phyloP scores from a whole-genome alignment of 2,329 filamentous ascomycete species.

The Ceratocystiopsis brevicomis region DNA sequence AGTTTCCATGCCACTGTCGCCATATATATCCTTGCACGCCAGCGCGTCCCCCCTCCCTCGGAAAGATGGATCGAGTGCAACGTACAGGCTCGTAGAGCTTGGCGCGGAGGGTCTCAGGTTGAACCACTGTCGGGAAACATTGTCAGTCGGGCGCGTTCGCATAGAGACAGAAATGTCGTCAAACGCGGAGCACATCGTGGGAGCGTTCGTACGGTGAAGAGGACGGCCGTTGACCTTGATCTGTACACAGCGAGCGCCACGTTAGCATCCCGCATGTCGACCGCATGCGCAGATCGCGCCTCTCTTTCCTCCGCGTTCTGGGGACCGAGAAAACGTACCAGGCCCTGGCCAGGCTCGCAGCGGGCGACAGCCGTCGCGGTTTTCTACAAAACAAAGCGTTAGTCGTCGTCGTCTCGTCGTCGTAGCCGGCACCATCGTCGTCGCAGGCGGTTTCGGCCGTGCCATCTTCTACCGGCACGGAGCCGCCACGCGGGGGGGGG shows the following conservation, averaged over 20 bases:
- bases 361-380: conserved; percentile 78
- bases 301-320: neutral
- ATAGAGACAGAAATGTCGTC: neutral
- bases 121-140: conserved; percentile 7
- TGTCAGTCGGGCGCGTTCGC: neutral
- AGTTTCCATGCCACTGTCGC: neutral
- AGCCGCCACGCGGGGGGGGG: neutral
- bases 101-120: conserved; percentile 10
- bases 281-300: too few species aligned
- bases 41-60: too few species aligned
- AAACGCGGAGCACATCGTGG: neutral
- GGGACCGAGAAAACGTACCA: conserved; percentile 23
- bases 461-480: neutral
- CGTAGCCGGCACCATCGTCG: too few species aligned
- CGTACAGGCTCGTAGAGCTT: conserved; percentile 80
- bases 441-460: neutral
- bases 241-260: neutral
- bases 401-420: too few species aligned
- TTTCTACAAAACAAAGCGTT: conserved; percentile 27
- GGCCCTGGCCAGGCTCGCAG: conserved; percentile 54
- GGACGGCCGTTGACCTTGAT: conserved; percentile 98
- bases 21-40: too few species aligned
- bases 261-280: neutral
- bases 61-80: neutral
- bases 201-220: conserved; percentile 24